A percentile compares a stretch with the other conserved stretches of the same genome.
Conservation (phyloP, 73 alveolate species). For the Tetrahymena malaccensis region DNA sequence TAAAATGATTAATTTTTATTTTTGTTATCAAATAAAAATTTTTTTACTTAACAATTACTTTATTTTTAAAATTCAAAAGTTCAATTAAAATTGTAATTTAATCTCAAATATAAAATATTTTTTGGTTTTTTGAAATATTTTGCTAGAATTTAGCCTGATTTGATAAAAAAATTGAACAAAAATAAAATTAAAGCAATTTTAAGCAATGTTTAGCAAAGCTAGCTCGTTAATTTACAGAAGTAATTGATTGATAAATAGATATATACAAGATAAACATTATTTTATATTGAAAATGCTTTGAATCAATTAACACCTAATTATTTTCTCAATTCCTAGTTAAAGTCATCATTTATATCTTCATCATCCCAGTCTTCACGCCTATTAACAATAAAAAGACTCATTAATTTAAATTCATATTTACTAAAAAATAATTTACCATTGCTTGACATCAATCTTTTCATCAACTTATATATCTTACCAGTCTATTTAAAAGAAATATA, state of each 20-base stretch:
- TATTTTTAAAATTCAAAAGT: no score
- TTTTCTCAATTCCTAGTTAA: constrained; percentile 14
- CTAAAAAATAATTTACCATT: constrained; percentile 2
- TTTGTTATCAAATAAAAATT: no score
- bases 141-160: not conserved
- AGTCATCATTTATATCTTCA: constrained; percentile 42
- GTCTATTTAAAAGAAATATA: not conserved
- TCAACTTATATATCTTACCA: constrained; percentile 17
- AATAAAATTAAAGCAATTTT: no score
- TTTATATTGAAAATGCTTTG: not conserved
- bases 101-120: no score
- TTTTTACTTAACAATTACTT: no score
- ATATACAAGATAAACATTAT: not conserved
- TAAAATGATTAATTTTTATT: no score
- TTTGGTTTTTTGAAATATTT: no score
- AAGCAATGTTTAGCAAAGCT: not conserved
- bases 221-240: not conserved
- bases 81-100: no score
- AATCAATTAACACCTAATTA: constrained; percentile 25
- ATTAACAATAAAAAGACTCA: not conserved
- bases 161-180: no score
- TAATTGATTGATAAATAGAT: not conserved
- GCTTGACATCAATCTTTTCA: constrained; percentile 37
- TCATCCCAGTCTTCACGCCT: constrained; percentile 44
- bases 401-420: no score